phyloP scores from a whole-genome alignment of 495 filamentous ascomycete species.

The Lasiosphaeriaceae sp. region DNA sequence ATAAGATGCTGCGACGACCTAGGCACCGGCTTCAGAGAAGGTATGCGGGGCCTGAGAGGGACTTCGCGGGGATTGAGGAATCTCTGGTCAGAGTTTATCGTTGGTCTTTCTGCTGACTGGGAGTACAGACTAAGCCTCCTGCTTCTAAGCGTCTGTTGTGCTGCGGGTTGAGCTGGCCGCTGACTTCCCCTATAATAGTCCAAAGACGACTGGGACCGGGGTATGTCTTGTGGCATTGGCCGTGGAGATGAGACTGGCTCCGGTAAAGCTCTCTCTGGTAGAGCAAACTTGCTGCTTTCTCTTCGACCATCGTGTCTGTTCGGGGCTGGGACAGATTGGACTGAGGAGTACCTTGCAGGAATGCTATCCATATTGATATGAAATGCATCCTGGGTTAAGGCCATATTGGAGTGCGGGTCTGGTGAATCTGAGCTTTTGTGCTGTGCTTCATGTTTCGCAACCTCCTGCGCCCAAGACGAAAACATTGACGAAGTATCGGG shows the following conservation, averaged over 20 bases:
- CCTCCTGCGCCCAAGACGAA: constrained; percentile 11
- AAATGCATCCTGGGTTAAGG: neutral
- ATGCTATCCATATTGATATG: too few relatives aligned
- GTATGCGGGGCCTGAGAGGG: constrained; percentile 19
- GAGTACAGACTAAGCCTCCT: constrained; percentile 23
- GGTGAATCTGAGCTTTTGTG: neutral
- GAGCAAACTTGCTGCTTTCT: neutral
- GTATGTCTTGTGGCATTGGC: constrained; percentile 8
- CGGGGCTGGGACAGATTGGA: neutral
- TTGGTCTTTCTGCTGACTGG: constrained; percentile 11
- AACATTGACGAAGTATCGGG: constrained; percentile 29
- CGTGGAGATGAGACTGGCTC: neutral
- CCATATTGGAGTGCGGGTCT: neutral
- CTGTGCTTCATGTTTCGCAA: neutral
- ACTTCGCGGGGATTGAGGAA: constrained; percentile 12
- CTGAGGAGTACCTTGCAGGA: neutral
- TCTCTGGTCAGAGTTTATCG: neutral
- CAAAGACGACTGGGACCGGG: constrained; percentile 22
- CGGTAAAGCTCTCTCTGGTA: neutral
- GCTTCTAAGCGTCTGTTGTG: constrained; percentile 2
- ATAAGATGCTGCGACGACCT: constrained; percentile 27
- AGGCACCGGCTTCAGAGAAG: constrained; percentile 21
- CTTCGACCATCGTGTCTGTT: neutral
- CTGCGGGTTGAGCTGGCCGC: neutral
- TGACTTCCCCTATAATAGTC: constrained; percentile 14